phyloP scores from a whole-genome alignment of 2,329 filamentous ascomycete species.

The Dendryphion nanum region DNA sequence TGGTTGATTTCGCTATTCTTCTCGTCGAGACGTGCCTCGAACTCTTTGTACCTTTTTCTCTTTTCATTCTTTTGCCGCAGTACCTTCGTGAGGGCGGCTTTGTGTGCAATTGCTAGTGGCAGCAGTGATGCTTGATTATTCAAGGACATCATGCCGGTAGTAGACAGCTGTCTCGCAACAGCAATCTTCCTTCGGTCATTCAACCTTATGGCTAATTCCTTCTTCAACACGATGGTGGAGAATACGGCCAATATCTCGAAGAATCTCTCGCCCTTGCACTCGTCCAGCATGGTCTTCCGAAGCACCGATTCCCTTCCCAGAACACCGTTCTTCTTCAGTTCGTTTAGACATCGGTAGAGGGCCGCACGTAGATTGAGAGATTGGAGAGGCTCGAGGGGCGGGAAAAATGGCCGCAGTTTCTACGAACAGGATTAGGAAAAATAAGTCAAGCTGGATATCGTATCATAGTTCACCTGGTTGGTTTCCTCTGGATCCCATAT shows the following conservation, averaged over 20 bases:
- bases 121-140: slow-evolving; percentile 48
- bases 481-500: slow-evolving; percentile 79
- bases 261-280: slow-evolving; percentile 88
- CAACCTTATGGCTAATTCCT: slow-evolving; percentile 55
- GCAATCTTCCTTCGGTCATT: slow-evolving; percentile 27
- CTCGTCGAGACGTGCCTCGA: slow-evolving; percentile 61
- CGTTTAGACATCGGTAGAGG: slow-evolving; percentile 76
- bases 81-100: slow-evolving; percentile 60
- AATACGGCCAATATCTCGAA: slow-evolving; percentile 84
- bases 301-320: slow-evolving; percentile 77
- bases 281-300: slow-evolving; percentile 93
- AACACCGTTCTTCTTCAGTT: slow-evolving; percentile 82
- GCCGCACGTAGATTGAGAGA: slow-evolving; percentile 86
- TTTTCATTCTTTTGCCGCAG: slow-evolving; percentile 61
- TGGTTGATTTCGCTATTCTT: slow-evolving; percentile 61
- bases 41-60: slow-evolving; percentile 59
- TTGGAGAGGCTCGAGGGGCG: slow-evolving; percentile 83
- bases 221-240: slow-evolving; percentile 78
- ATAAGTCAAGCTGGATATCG: neutral
- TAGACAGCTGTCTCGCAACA: slow-evolving; percentile 53
- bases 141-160: slow-evolving; percentile 36
- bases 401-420: slow-evolving; percentile 90
- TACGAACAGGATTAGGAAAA: slow-evolving; percentile 32
- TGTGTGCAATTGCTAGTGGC: slow-evolving; percentile 71
- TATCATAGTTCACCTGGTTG: slow-evolving; percentile 68